Conservation (phyloP, 371 early-diverging fungal species). For the Mucor plumbeus region DNA sequence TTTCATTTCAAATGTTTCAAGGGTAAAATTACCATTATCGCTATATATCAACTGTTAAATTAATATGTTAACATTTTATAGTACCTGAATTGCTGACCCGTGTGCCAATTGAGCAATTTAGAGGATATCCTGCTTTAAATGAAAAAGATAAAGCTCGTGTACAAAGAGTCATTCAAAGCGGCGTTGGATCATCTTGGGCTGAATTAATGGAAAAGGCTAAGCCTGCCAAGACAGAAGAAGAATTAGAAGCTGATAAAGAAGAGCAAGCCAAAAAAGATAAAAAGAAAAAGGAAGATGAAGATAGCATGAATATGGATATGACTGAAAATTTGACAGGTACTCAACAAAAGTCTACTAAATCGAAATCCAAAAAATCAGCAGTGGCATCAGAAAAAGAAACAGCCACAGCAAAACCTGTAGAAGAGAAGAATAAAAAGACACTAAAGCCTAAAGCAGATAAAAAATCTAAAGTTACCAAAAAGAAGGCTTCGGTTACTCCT, state of each 20-base stretch:
- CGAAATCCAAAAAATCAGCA: constrained; percentile 9
- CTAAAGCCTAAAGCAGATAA: constrained; percentile 20
- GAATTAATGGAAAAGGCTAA: constrained; percentile 43
- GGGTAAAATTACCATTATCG: constrained; percentile 31
- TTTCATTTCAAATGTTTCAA: constrained; percentile 64
- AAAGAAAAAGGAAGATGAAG: constrained; percentile 39
- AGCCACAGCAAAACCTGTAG: not conserved
- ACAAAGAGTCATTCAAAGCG: constrained; percentile 49
- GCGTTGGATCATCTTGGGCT: constrained; percentile 50
- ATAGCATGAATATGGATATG: constrained; percentile 31
- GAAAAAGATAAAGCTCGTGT: constrained; percentile 56
- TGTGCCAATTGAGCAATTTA: constrained; percentile 46
- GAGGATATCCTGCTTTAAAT: constrained; percentile 40
- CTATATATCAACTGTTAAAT: not conserved
- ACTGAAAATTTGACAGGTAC: constrained; percentile 28
- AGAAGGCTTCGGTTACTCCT: constrained; percentile 6
- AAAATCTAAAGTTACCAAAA: constrained; percentile 19
- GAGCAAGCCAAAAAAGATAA: constrained; percentile 34
- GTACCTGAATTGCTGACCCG: constrained; percentile 41
- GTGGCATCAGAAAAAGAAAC: constrained; percentile 12
- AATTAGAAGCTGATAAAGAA: constrained; percentile 39
- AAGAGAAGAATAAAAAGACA: constrained; percentile 13
- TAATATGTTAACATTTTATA: constrained; percentile 2
- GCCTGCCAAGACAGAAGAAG: constrained; percentile 44
- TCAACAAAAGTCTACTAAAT: constrained; percentile 24